phyloP scores from a whole-genome alignment of 352 stramenopile genomes.

The Thraustotheca clavata region DNA sequence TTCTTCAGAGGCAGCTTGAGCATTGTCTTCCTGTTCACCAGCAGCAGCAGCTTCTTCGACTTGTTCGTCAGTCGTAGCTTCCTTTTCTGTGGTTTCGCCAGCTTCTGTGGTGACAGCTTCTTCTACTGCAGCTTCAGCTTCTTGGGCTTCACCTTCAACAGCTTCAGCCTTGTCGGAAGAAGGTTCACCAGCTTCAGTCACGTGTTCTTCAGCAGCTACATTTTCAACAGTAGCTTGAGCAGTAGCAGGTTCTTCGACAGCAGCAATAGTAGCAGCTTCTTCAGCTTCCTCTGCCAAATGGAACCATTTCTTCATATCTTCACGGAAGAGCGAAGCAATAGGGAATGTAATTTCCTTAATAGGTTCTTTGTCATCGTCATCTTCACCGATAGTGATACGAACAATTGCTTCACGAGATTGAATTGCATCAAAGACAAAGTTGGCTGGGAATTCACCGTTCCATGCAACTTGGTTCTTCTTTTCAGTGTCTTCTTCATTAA shows the following conservation, averaged over 20 bases:
- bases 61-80: conserved; percentile 21
- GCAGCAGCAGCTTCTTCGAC: conserved; percentile 20
- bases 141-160: conserved; percentile 22
- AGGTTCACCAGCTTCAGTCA: conserved; percentile 13
- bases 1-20: background rate
- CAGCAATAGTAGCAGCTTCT: conserved; percentile 23
- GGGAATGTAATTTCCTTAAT: conserved; percentile 76
- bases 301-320: conserved; percentile 64
- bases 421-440: conserved; percentile 75
- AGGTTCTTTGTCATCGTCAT: conserved; percentile 38
- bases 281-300: conserved; percentile 39
- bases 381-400: conserved; percentile 51
- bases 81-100: conserved; percentile 15
- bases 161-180: conserved; percentile 22
- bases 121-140: conserved; percentile 1
- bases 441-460: conserved; percentile 36
- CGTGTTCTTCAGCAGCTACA: conserved; percentile 21
- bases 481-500: conserved; percentile 31
- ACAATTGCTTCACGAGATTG: conserved; percentile 74
- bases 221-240: conserved; percentile 18
- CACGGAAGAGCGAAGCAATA: conserved; percentile 63
- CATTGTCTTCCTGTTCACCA: conserved; percentile 14
- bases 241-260: conserved; percentile 7
- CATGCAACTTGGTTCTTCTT: conserved; percentile 42
- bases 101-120: conserved; percentile 23